Conservation (phyloP, 192 early-diverging fungal species). For the Coemansia sp. region DNA sequence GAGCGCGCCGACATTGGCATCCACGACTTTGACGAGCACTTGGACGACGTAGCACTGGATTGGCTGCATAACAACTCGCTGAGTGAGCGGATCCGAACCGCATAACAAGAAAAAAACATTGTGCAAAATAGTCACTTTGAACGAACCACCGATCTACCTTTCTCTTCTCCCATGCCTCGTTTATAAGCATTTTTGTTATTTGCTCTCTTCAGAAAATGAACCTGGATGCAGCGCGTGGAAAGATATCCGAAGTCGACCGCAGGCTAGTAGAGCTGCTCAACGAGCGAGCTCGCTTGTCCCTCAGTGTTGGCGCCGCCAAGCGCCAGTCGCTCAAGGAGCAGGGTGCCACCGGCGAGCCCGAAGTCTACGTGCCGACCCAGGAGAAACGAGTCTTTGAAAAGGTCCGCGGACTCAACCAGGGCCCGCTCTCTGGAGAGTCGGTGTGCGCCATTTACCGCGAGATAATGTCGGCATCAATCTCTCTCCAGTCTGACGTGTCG, state of each 20-base stretch:
- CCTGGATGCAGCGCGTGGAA: slow-evolving; percentile 57
- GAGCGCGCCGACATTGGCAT: slow-evolving; percentile 36
- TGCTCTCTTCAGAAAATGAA: slow-evolving; percentile 37
- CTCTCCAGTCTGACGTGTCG: slow-evolving; percentile 72
- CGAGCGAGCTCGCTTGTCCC: slow-evolving; percentile 74
- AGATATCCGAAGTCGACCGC: slow-evolving; percentile 73
- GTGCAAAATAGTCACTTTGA: not conserved
- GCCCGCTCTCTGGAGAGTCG: slow-evolving; percentile 69
- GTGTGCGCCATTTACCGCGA: slow-evolving; percentile 71
- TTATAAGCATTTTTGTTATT: no score
- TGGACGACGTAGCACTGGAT: slow-evolving; percentile 44
- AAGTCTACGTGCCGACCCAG: slow-evolving; percentile 73
- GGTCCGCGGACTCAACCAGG: slow-evolving; percentile 67
- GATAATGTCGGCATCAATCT: slow-evolving; percentile 89
- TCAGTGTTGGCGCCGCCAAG: slow-evolving; percentile 77
- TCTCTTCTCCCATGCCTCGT: not conserved
- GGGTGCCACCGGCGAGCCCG: slow-evolving; percentile 47
- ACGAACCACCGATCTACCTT: no score
- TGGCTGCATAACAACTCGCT: slow-evolving; percentile 48
- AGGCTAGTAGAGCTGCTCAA: slow-evolving; percentile 74
- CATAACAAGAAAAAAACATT: slow-evolving; percentile 11
- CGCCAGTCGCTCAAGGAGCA: slow-evolving; percentile 48
- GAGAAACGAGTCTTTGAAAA: slow-evolving; percentile 77
- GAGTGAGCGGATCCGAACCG: slow-evolving; percentile 39
- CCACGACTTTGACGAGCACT: slow-evolving; percentile 54